Base-by-base conservation (phyloP, 2,329 filamentous ascomycete genomes). In the Mariannaea elegans region DNA sequence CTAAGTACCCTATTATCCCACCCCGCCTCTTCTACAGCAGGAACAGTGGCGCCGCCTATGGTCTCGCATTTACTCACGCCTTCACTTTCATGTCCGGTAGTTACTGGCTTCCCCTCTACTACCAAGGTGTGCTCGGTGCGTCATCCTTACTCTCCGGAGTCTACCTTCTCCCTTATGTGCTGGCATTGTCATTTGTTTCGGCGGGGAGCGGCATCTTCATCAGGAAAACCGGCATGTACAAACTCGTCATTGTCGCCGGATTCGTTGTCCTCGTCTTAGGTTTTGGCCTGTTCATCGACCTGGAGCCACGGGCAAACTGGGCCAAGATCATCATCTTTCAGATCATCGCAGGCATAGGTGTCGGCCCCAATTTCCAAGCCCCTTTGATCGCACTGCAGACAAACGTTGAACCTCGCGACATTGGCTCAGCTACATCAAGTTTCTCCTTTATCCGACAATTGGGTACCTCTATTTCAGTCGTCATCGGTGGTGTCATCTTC, bases 41-140 rank as follows among this genome's bases (percentile, higher is more conserved):
- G 32, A 89, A 87, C 27, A 93, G 91, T 72, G 71, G 90, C 27
- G 87, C 90, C 8, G 81, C 87, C 3, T 85, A 93, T 13, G 75
- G 78, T 3, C 81, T 90, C 41, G 89, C 87, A 66, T 92, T 93
- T 77, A 83, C 86, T 62, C 92, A 97, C 73, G 89, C 89, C 42
- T 85, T 89, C 66, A 87, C 90, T 64, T 94, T 94, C 80, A 93
- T 94, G 70, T 86, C 89, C 1, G 87, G 86, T 27, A 87, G 85
- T 62, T 96, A 94, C 81, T 96, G 91, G 78, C 81, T 96, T 4
- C 92, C 92, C 0, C 82, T 97, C 2, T 97, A 96, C 80, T 94
- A 93, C 77, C 92, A 96, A 76, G 85, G 89, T 50, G 87, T 91
- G 50, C 81, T 92, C 41, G 84, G 90, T 48, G 87, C 87, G 2